Base-by-base conservation (phyloP, 2,329 filamentous ascomycete species). In the Trichoderma atroviride region DNA sequence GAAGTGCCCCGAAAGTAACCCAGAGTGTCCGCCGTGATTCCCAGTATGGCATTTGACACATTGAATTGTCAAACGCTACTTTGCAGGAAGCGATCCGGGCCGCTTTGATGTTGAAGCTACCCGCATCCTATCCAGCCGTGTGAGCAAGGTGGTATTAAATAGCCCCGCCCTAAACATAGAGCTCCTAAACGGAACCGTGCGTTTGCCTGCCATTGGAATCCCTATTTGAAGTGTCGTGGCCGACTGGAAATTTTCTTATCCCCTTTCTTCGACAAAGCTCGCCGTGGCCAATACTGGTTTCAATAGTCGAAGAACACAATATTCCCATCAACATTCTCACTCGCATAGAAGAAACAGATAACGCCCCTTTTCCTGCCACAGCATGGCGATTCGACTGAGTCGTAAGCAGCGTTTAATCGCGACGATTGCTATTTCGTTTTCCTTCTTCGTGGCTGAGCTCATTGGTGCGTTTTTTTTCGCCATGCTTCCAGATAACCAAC, bases 361-460 rank as follows among this genome's bases (percentile, higher is more conserved):
- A 47, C 11, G 13, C 27, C 22, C 14, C 29, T 19, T 11, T 52
- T n/a, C 37, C 40, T 29, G 7, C 27, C 29, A 22, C 40, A 67
- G 37, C 19, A 37, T 47, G 35, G 53, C 35, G 7, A 69, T 75
- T 63, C 74, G 70, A 40, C 43, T 78, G 50, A 75, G 72, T 22
- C 74, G 72, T 40, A 86, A 83, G 75, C 81, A 83, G 67, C 84
- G 83, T 70, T 77, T 88, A 5, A 78, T 80, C 50, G 77, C 78
- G 5, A 83, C 83, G 0, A 86, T 88, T 59, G 77, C 70, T 69
- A 84, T 88, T 52, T 86, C 84, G 0, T 81, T 83, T 50, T 74
- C 76, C 0, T 88, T 87, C 71, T 88, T 88, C 69, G 68, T 85
- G 19, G 81, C 82, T 10, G 86, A 88, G 72, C 79, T 88, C 6